Evolutionary conservation across 345 rosid species (phyloP).

Genomic region (Crucihimalaya himalaica): DNA sequence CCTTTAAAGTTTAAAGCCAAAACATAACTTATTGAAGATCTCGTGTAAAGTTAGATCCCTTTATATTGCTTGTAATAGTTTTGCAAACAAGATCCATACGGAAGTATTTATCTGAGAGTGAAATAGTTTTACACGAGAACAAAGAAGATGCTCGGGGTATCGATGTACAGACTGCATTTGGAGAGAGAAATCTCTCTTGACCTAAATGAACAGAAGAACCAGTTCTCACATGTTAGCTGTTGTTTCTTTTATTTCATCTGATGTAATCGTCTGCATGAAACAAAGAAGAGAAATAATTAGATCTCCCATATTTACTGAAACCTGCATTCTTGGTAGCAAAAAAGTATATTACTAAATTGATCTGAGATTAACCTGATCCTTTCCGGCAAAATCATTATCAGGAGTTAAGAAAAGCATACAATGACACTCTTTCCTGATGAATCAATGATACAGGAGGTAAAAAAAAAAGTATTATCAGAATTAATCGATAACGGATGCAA

Average conservation of each 20-base stretch:
- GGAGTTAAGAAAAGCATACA: slow-evolving; percentile 99
- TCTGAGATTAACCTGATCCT: slow-evolving; percentile 67
- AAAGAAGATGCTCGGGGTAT: slow-evolving; percentile 26
- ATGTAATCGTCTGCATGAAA: slow-evolving; percentile 60
- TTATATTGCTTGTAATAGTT: slow-evolving; percentile 12
- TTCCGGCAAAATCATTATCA: slow-evolving; percentile 92
- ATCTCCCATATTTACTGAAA: background rate
- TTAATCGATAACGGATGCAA: background rate
- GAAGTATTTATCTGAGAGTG: slow-evolving; percentile 19
- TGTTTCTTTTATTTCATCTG: slow-evolving; percentile 77
- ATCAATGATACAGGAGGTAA: background rate
- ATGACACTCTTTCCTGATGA: slow-evolving; percentile 95
- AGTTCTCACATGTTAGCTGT: slow-evolving; percentile 60
- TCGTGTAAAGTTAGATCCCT: background rate
- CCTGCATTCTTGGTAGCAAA: background rate
- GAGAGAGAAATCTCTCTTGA: slow-evolving; percentile 1
- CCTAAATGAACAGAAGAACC: slow-evolving; percentile 12
- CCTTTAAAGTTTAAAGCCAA: too few relatives aligned
- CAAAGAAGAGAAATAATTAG: slow-evolving; percentile 3
- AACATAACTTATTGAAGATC: slow-evolving; percentile 8
- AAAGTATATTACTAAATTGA: background rate
- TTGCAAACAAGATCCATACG: slow-evolving; percentile 18
- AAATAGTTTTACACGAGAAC: slow-evolving; percentile 31
- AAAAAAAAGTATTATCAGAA: background rate
- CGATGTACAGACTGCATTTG: slow-evolving; percentile 38